Base-by-base conservation (phyloP, 2,329 filamentous ascomycete species). In the Beauveria brongniartii region DNA sequence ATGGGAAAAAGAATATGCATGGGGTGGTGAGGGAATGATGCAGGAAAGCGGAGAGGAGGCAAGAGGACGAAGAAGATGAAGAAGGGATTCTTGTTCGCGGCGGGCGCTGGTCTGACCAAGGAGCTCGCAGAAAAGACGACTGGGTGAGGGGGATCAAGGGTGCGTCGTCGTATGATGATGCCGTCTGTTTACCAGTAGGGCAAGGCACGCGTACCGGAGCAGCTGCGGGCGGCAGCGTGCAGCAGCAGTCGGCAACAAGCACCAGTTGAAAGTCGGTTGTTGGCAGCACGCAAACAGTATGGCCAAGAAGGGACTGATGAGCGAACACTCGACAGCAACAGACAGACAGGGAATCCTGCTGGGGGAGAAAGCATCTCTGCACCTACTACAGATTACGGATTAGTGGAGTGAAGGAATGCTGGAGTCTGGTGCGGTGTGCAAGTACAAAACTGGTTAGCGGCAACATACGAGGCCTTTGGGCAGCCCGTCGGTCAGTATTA, bases 371-470 rank as follows among this genome's bases (percentile, higher is more conserved):
- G 30, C 50, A 52, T 52, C 30, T 30, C 40, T 55, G 34, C 24
- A 22, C 44, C 53, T 18, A n/a, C 40, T 18, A 41, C 37, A 3
- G 18, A 44, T 6, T 18, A 41, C 37, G 1, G 18, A 44, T 6
- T 44, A 20, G 43, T 46, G n/a, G 18, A 46, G n/a, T 46, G 9
- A 12, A 53, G 20, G 5, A 20, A 20, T 14, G 41, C 20, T 41
- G 24, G 22, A 16, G 46, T 34, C 26, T 14, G 55, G 48, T 43
- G 57, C 48, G 57, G 57, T 26, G 57, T 59, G 57, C 47, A 59
- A 59, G 57, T 59, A 53, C 57, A 46, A 47, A 59, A 37, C 26
- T 7, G 57, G 57, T 28, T 59, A 59, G 57, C 47, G 47, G 55
- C 5, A 22, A 10, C 44, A 16, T 12, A 28, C 7, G 55, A 50